Conservation (phyloP, 768 basidiomycete genomes). For the Pholiota microspora region DNA sequence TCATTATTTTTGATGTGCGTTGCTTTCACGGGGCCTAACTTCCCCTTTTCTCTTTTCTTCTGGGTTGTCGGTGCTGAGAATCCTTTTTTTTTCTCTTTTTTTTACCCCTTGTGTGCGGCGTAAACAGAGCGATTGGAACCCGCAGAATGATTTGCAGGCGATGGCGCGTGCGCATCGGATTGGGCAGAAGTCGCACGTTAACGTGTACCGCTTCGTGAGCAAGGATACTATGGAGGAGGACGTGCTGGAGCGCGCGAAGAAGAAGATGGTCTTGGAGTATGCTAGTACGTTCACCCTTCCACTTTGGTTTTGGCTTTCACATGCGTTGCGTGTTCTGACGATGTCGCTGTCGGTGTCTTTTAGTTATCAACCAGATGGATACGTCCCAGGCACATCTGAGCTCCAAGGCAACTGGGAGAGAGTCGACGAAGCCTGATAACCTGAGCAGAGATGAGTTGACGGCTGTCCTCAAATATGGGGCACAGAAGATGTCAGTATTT, state of each 20-base stretch:
- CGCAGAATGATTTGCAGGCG: conserved; percentile 97
- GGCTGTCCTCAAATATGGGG: conserved; percentile 97
- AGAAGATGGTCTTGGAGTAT: conserved; percentile 99
- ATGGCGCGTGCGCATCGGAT: conserved; percentile 99
- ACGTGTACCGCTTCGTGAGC: conserved; percentile 96
- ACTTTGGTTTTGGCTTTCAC: not conserved
- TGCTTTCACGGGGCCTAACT: too few relatives aligned
- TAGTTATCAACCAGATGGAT: conserved; percentile 99
- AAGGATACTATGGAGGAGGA: conserved; percentile 99
- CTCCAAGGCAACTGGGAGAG: conserved; percentile 63
- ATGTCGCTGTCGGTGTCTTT: not conserved
- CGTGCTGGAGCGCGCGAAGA: conserved; percentile 94
- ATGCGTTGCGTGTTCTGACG: conserved; percentile 3
- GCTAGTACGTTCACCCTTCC: conserved; percentile 70
- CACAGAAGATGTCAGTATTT: conserved; percentile 84
- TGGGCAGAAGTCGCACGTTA: conserved; percentile 98
- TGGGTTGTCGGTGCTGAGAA: too few relatives aligned
- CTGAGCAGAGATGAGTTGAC: conserved; percentile 95
- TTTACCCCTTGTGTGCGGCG: not conserved
- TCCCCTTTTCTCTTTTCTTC: too few relatives aligned
- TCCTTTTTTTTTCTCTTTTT: not conserved
- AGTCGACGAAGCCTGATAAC: conserved; percentile 73
- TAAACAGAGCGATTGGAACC: conserved; percentile 92
- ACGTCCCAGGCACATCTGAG: conserved; percentile 96
- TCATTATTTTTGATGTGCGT: conserved; percentile 97